Evolutionary conservation across 1,284 basidiomycete species (phyloP), one percentile per base, ranked within the genome.

Genomic region (Xerocomus minutiporus): DNA sequence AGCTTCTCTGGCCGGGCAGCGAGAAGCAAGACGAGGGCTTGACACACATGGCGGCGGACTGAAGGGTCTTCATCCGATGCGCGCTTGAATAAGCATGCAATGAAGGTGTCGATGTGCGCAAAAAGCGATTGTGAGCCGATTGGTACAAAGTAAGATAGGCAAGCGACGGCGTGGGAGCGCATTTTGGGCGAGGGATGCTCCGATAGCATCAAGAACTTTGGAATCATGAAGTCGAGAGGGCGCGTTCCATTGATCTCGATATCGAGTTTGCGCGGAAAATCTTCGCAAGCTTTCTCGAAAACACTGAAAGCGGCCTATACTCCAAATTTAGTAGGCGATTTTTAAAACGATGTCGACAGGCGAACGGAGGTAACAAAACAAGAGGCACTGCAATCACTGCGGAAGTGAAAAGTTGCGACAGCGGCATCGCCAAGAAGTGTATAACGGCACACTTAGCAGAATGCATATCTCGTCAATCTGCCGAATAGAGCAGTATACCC

Each of bases 241-340:
- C 91, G 81, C 26, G 84, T 83, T 46, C 93, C 93, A 59, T 83
- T 85, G 66, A 98, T 90, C 57, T 93, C 88, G 59, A 97, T 84
- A 71, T 98, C 96, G 70, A 99, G 82, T 72, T 96, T 94, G 57
- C 91, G 84, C 5, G 96, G 94, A 59, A 95, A 96, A 69, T 99
- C 97, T 73, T 98, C 93, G 71, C 93, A 96, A 52, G 97, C 88
- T 71, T 97, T 97, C 69, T 95, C 90, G 49, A 99, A 80, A 7
- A 94, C 90, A 67, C 91, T 91, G 75, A 98, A 97, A 13, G 94
- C 92, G 46, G 92, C 92, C 93, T 97, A 62, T 3, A 39, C 45
- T 32, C 28, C 8, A 20, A 48, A 40, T 57, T 67, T 46, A 67
- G 68, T 55, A 67, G 43, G 17, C 48, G 48, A 57, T 54, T 52